These are phyloP conservation scores for Geranium incanum DNA, from an alignment of 441 rosid genomes.

Conservation along the genomic window DNA sequence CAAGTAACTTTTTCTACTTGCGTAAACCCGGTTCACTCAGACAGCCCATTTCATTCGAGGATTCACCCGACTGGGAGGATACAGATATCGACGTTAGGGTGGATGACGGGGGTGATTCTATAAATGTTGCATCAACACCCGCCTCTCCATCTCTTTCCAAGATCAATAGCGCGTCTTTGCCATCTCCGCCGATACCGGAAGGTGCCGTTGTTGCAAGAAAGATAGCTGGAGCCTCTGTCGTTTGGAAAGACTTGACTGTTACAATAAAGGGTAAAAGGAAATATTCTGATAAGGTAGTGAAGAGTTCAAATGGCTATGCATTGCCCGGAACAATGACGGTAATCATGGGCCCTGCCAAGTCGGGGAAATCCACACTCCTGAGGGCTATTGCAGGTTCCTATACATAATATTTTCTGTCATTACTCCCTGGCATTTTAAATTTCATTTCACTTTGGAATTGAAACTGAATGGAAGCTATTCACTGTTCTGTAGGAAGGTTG, in stretches of 20 bases:
- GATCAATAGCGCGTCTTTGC: slow-evolving; percentile 76
- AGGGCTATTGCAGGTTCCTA: slow-evolving; percentile 86
- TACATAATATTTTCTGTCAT: slow-evolving; percentile 10
- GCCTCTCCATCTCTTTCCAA: slow-evolving; percentile 80
- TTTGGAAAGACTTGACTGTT: slow-evolving; percentile 93
- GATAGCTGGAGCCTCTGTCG: slow-evolving; percentile 81
- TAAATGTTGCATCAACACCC: slow-evolving; percentile 61
- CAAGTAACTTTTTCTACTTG: slow-evolving; percentile 88
- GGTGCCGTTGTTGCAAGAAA: slow-evolving; percentile 55
- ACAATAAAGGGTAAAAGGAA: slow-evolving; percentile 79
- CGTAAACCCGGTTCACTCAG: slow-evolving; percentile 82
- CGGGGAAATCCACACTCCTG: slow-evolving; percentile 86
- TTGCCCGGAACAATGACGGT: slow-evolving; percentile 96
- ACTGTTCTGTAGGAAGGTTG: slow-evolving; percentile 57
- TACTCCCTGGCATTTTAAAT: background rate
- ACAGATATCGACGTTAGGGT: slow-evolving; percentile 66
- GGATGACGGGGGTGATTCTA: slow-evolving; percentile 77
- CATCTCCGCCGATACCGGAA: slow-evolving; percentile 67
- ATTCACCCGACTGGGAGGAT: slow-evolving; percentile 99
- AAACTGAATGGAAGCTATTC: slow-evolving; percentile 18
- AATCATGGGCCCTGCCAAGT: slow-evolving; percentile 97
- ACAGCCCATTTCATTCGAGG: slow-evolving; percentile 95
- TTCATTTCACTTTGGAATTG: slow-evolving; percentile 1
- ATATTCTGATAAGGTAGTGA: slow-evolving; percentile 83
- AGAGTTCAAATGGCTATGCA: slow-evolving; percentile 93